Percentiles rank a stretch among this genome's conserved stretches.
Conservation (phyloP, 2,329 filamentous ascomycete genomes). For the Aspergillus neoniger region DNA sequence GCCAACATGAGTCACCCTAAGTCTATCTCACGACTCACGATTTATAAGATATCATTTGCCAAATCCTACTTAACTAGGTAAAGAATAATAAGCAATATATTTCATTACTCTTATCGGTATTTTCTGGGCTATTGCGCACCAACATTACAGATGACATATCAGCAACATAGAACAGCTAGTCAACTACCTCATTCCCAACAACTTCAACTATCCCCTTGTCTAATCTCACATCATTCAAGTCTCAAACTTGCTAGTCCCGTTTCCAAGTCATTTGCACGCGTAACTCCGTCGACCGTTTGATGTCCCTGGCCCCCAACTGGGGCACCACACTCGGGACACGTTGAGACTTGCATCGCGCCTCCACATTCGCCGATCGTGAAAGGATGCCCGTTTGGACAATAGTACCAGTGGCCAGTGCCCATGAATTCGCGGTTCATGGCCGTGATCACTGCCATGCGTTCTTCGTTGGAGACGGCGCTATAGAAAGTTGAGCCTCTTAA, state of each 20-base stretch:
- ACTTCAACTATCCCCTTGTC: neutral
- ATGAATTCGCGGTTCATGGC: slow-evolving; percentile 56
- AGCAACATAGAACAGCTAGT: too few relatives aligned
- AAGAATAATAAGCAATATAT: too few relatives aligned
- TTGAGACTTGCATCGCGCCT: slow-evolving; percentile 62
- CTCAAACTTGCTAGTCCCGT: neutral
- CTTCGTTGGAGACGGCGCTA: slow-evolving; percentile 50
- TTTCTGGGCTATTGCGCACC: too few relatives aligned
- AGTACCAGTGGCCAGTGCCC: slow-evolving; percentile 55
- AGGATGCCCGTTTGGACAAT: slow-evolving; percentile 42
- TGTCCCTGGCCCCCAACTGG: slow-evolving; percentile 60
- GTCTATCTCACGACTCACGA: too few relatives aligned
- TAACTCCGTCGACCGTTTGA: slow-evolving; percentile 53
- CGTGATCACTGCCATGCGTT: slow-evolving; percentile 53
- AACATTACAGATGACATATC: too few relatives aligned
- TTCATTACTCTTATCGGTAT: too few relatives aligned
- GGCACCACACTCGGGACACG: slow-evolving; percentile 64
- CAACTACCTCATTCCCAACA: neutral
- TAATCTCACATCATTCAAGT: too few relatives aligned
- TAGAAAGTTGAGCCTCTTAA: slow-evolving; percentile 54
- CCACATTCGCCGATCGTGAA: slow-evolving; percentile 69
- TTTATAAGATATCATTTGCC: too few relatives aligned
- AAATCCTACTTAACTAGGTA: too few relatives aligned
- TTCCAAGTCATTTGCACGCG: slow-evolving; percentile 60
- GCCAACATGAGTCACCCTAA: too few relatives aligned